Base-by-base conservation (phyloP, 2,329 filamentous ascomycete species). In the Aspergillus piperis region DNA sequence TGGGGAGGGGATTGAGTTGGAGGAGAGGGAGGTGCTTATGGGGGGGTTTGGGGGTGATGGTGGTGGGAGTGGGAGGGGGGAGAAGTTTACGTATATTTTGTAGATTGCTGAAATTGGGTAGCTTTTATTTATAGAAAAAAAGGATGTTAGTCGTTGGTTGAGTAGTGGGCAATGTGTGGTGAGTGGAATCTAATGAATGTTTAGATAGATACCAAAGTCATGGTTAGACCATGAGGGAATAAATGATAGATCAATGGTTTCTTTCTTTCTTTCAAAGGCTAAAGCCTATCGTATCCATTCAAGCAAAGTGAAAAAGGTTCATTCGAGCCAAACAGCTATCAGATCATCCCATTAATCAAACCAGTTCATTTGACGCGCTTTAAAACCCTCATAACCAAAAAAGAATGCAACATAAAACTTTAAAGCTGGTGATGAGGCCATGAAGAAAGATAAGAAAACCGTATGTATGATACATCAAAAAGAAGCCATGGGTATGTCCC, bases 1-100 rank as follows among this genome's bases (percentile, higher is more conserved):
- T 8, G 41, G 39, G 17, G 27, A 64, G 21, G 64, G 66, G 38
- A 50, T 64, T 32, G 61, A 65, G 50, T 8, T 68, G 8, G 68
- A 67, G 39, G 53, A 55, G 27, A 55, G 39, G 27, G 39, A 55
- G 53, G 53, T 44, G 39, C 42, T 55, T 30, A 55, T 55, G 53
- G 51, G 11, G 15, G 15, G 36, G 25, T 19, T 5, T 13, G 39
- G 51, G 13, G 38, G 11, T 19, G 50, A 21, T n/a, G 13, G 13
- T 30, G 50, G 8, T 3, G 30, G 19, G 25, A 27, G 52, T 19
- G 1, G 52, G 8, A 10, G 38, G n/a, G 2, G 23, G 15, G 39
- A 25, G 39, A 44, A 36, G 41, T 44, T 55, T 44, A 27, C 19
- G 17, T 55, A 44, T 44, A 44, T 44, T 10, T 39, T 53, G 30